phyloP scores from a whole-genome alignment of 192 early-diverging fungal species.

The Dissophora globulifera region DNA sequence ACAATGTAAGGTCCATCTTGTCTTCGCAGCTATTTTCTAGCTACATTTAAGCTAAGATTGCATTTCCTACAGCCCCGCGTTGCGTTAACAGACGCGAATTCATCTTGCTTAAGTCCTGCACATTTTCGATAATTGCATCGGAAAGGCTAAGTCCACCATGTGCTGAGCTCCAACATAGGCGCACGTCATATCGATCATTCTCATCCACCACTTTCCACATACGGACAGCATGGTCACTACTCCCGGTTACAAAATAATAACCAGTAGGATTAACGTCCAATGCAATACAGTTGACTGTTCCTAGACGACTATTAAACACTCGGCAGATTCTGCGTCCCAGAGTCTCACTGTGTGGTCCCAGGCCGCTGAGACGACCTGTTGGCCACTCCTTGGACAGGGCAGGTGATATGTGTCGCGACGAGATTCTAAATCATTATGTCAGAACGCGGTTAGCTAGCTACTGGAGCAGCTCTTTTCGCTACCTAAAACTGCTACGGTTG shows the following conservation, averaged over 20 bases:
- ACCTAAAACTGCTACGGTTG: too few relatives aligned
- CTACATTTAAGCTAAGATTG: too few relatives aligned
- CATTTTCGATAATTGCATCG: neutral
- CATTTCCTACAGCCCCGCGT: neutral
- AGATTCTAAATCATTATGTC: too few relatives aligned
- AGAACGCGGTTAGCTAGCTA: too few relatives aligned
- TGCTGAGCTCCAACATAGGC: neutral
- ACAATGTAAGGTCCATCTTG: too few relatives aligned
- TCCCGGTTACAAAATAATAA: neutral
- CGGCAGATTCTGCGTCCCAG: neutral
- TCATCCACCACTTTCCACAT: neutral
- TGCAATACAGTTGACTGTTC: neutral
- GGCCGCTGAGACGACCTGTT: neutral
- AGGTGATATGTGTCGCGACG: too few relatives aligned
- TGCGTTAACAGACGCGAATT: neutral
- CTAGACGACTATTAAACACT: neutral
- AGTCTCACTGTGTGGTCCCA: neutral
- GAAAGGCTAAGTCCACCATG: neutral
- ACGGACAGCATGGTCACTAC: neutral
- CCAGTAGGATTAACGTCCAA: neutral
- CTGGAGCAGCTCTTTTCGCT: too few relatives aligned
- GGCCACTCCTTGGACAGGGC: too few relatives aligned
- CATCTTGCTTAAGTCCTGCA: constrained; percentile 1
- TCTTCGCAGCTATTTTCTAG: too few relatives aligned
- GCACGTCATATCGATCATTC: neutral